phyloP scores from a whole-genome alignment of 148 eudicot species.

The Vaccinium darrowii region DNA sequence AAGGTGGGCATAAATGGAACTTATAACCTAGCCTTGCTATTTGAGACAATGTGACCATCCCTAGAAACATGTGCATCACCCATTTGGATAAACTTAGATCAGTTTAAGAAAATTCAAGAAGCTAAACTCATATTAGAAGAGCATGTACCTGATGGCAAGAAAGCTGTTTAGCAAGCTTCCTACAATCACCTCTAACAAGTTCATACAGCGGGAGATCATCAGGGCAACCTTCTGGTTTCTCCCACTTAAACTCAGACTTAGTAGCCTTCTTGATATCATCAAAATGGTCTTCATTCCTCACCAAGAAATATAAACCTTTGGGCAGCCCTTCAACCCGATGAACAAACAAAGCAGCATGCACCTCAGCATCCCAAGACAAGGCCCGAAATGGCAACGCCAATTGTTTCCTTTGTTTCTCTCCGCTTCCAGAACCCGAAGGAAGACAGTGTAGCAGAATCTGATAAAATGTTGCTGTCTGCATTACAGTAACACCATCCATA shows the following conservation, averaged over 20 bases:
- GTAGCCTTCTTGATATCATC: conserved; percentile 60
- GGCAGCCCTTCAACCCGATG: conserved; percentile 80
- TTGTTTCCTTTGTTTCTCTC: conserved; percentile 63
- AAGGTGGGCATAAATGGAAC: not conserved
- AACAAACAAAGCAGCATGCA: conserved; percentile 86
- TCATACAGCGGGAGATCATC: conserved; percentile 74
- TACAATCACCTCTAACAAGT: conserved; percentile 59
- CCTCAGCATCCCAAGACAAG: conserved; percentile 83
- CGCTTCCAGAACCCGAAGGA: conserved; percentile 59
- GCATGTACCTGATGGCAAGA: conserved; percentile 84
- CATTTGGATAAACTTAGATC: not conserved
- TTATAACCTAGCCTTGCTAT: not conserved
- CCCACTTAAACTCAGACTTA: conserved; percentile 73
- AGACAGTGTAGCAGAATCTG: conserved; percentile 89
- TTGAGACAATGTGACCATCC: not conserved
- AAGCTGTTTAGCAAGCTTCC: conserved; percentile 59
- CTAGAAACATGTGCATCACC: not conserved
- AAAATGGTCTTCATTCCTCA: conserved; percentile 80
- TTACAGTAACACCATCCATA: conserved; percentile 74
- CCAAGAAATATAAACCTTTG: conserved; percentile 83
- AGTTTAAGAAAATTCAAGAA: not conserved
- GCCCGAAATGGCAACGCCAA: conserved; percentile 87
- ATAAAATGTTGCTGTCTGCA: conserved; percentile 64
- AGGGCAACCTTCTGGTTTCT: conserved; percentile 89
- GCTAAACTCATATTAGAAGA: not conserved